Evolutionary conservation across 2,329 filamentous ascomycete genomes (phyloP), one percentile per base, ranked within the genome.

Genomic region (Lasiodiplodia citricola): DNA sequence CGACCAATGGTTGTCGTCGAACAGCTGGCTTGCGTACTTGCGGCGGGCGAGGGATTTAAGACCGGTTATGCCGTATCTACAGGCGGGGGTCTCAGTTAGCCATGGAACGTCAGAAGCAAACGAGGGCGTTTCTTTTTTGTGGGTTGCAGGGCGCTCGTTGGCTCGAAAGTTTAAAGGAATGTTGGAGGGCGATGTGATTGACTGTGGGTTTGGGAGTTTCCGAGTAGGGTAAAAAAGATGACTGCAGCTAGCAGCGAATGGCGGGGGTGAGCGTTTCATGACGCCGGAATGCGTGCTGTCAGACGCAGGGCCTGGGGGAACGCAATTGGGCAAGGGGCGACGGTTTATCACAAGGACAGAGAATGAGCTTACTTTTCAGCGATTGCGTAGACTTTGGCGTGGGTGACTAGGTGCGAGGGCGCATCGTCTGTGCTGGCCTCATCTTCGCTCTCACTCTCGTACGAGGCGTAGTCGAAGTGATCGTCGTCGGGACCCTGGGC

Each of bases 301-400:
- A 64, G 60, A 52, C 47, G 60, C 60, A 64, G 60, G 60, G 60
- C 60, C 60, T 64, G 44, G n/a, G 10, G 64, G 70, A 60, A 69
- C 63, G 70, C 68, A 69, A 69, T 71, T 60, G 70, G 68, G 70
- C 67, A 8, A 6, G 4, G 47, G 47, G 60, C 28, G n/a, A 28
- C 44, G 67, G 56, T 47, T 35, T 71, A 72, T 57, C 63, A 69
- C 44, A 47, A 69, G 72, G 38, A n/a, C 60, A 68, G 13, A 68
- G 68, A 60, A 55, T 58, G 62, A 70, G 79, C 79, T 75, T 78
- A 80, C 77, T 85, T 85, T 73, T 85, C 83, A 11, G 82, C 83
- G 28, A 85, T 79, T 41, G 83, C 82, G 72, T 85, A 85, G 50
- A 85, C 81, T 65, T 81, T 80, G 16, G 82, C 80, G 71, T 85